Evolutionary conservation across 2,329 filamentous ascomycete genomes (phyloP).

Genomic region (Penicillium sp.): DNA sequence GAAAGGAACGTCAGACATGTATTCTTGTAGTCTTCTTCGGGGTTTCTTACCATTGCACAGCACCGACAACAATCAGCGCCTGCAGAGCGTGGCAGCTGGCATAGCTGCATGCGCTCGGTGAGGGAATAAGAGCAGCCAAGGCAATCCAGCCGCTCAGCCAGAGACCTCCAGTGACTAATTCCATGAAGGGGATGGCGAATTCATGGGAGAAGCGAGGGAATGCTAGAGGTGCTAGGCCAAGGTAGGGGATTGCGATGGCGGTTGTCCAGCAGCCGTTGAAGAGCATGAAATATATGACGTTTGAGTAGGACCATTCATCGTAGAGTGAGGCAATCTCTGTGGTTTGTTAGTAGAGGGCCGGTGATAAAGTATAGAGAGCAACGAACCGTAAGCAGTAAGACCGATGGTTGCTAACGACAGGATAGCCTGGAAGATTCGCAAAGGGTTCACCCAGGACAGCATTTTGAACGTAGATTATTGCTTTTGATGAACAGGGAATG

Average conservation of each 20-base stretch:
- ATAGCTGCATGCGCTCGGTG: constrained; percentile 16
- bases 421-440: constrained; percentile 22
- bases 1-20: background rate
- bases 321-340: constrained; percentile 23
- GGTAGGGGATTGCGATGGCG: constrained; percentile 24
- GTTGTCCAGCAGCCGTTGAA: constrained; percentile 30
- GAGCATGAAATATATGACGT: constrained; percentile 25
- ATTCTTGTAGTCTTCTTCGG: background rate
- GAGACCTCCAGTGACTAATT: constrained; percentile 22
- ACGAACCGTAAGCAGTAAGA: constrained; percentile 24
- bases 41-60: constrained; percentile 23
- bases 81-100: constrained; percentile 23
- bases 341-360: background rate
- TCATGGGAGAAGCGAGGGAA: constrained; percentile 25
- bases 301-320: constrained; percentile 26
- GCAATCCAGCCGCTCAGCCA: constrained; percentile 28
- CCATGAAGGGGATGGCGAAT: constrained; percentile 21
- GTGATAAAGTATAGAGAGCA: background rate
- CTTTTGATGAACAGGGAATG: background rate
- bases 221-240: constrained; percentile 27
- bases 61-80: constrained; percentile 22
- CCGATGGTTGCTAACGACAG: constrained; percentile 24
- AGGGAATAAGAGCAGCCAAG: constrained; percentile 21
- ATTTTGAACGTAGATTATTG: constrained; percentile 8
- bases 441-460: constrained; percentile 25